Evolutionary conservation across 176 grass and related monocot species (phyloP).

Genomic region (Poa pratensis): DNA sequence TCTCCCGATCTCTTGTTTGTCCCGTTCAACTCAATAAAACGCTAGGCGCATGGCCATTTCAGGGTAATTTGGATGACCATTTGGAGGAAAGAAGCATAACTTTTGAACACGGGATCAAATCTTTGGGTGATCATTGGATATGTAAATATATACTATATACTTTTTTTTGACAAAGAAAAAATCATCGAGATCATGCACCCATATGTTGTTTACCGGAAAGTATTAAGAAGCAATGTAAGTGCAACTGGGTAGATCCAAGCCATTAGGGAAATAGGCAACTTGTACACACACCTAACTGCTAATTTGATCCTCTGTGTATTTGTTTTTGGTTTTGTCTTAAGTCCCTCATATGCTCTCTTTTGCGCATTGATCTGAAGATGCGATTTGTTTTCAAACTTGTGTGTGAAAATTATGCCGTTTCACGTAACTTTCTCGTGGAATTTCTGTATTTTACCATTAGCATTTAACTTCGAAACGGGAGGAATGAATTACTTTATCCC

Average conservation of each 20-base stretch:
- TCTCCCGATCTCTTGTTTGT: neutral
- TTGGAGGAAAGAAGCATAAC: neutral
- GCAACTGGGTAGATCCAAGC: neutral
- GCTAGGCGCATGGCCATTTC: neutral
- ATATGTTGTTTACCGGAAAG: neutral
- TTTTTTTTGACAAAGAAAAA: neutral
- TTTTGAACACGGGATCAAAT: neutral
- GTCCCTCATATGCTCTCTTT: neutral
- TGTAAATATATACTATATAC: conserved; percentile 34
- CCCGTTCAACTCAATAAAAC: neutral
- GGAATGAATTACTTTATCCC: neutral
- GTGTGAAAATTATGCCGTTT: neutral
- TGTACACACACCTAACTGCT: neutral
- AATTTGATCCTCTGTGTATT: neutral
- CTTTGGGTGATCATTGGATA: neutral
- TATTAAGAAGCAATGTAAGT: neutral
- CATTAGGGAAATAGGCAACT: neutral
- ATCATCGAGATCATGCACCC: neutral
- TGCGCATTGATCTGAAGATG: neutral
- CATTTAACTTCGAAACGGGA: neutral
- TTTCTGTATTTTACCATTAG: neutral
- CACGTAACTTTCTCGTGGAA: neutral
- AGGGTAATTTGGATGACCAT: conserved; percentile 4
- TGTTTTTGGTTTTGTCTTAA: neutral
- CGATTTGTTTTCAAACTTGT: neutral